Conservation (phyloP, 352 stramenopile genomes). For the Globisporangium mamillatum region DNA sequence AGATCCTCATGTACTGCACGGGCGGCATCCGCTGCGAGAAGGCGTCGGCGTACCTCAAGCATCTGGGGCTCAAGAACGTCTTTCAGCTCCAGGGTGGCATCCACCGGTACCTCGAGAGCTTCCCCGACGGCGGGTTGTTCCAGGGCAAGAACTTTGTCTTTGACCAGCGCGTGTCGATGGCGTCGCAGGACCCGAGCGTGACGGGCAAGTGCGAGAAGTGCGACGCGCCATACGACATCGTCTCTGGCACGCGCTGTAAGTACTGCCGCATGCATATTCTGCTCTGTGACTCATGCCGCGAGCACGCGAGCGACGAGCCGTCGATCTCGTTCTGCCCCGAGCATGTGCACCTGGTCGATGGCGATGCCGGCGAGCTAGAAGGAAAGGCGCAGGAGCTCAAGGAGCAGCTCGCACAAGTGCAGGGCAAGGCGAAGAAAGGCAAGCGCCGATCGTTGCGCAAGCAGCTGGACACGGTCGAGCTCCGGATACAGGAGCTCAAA, state of each 20-base stretch:
- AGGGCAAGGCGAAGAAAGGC: slow-evolving; percentile 55
- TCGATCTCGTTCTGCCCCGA: slow-evolving; percentile 49
- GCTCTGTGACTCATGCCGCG: slow-evolving; percentile 53
- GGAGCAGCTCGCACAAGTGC: slow-evolving; percentile 26
- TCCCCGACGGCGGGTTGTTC: slow-evolving; percentile 68
- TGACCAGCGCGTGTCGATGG: slow-evolving; percentile 74
- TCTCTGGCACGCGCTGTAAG: slow-evolving; percentile 59
- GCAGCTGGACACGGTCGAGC: slow-evolving; percentile 68
- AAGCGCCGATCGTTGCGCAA: slow-evolving; percentile 76
- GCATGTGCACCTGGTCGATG: slow-evolving; percentile 50
- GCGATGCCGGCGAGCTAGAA: slow-evolving; percentile 37
- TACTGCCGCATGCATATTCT: slow-evolving; percentile 84
- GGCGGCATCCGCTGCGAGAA: slow-evolving; percentile 85
- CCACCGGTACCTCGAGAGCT: slow-evolving; percentile 81
- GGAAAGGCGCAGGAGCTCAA: slow-evolving; percentile 31
- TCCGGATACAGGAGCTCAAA: slow-evolving; percentile 47
- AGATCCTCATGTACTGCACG: slow-evolving; percentile 88
- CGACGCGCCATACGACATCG: slow-evolving; percentile 52
- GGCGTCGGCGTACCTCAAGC: slow-evolving; percentile 70
- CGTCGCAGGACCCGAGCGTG: slow-evolving; percentile 46
- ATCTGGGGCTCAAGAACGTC: slow-evolving; percentile 65
- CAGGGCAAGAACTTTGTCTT: slow-evolving; percentile 88
- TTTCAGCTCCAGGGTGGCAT: slow-evolving; percentile 83
- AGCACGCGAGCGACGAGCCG: slow-evolving; percentile 23
- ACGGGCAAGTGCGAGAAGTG: slow-evolving; percentile 67